Conservation (phyloP, 2,329 filamentous ascomycete species). For the Lasiodiplodia citricola region DNA sequence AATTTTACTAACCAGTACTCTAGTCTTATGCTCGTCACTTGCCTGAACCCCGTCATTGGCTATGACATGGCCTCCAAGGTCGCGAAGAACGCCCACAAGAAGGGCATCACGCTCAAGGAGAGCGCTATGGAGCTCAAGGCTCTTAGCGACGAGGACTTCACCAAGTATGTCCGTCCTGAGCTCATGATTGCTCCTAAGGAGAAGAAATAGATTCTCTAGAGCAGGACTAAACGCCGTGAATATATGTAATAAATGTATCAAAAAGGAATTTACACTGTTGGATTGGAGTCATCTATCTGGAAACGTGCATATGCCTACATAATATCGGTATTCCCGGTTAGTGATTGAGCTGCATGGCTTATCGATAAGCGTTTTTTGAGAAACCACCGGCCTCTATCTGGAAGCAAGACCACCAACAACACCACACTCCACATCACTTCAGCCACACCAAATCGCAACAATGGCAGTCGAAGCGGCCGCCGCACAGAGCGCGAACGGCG, state of each 20-base stretch:
- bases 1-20: conserved; percentile 26
- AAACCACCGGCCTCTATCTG: background rate
- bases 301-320: background rate
- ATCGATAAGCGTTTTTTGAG: background rate
- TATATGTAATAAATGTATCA: conserved; percentile 15
- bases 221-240: conserved; percentile 8
- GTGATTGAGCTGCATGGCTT: background rate
- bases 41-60: conserved; percentile 95
- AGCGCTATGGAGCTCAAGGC: conserved; percentile 93
- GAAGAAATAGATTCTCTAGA: conserved; percentile 55
- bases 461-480: conserved; percentile 16
- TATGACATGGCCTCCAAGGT: conserved; percentile 98
- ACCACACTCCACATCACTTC: background rate
- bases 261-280: background rate
- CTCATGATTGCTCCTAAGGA: conserved; percentile 89
- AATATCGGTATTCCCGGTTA: background rate
- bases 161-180: conserved; percentile 86
- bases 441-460: background rate
- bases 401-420: background rate
- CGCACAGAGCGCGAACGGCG: background rate
- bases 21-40: conserved; percentile 97
- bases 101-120: conserved; percentile 91
- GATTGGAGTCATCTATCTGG: background rate
- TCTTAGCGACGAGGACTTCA: conserved; percentile 86
- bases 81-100: conserved; percentile 98